Evolutionary conservation across 2,329 filamentous ascomycete genomes (phyloP), one percentile per base, ranked within the genome.

Genomic region (Teratosphaeria zuluensis): DNA sequence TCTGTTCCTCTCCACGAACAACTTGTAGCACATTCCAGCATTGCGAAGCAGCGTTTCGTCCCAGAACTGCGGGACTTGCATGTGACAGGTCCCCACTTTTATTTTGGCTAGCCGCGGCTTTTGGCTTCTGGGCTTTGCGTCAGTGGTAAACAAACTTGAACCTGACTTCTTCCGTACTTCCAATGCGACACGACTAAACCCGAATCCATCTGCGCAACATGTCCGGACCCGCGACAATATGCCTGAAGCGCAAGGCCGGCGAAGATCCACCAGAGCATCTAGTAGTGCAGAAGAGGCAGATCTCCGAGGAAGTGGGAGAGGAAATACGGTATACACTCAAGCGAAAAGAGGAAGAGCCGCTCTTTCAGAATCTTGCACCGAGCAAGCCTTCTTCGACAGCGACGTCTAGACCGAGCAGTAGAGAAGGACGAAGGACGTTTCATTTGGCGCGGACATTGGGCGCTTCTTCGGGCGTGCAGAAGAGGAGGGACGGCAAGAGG

Each of bases 171-270:
- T 14, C 4, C 14, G 4, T 1, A 16, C 14, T 16, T 14, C 12
- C 9, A 16, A 12, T 42, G 35, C 35, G 35, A 42, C 35, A 42
- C 24, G 4, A 2, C 24, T 28, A 28, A 4, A 28, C 4, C 24
- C 24, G 24, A 4, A 28, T 2, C 24, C 24, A 28, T 28, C 24
- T 2, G 4, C 21, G 42, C 42, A 55, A 35, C 19, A 65, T 63
- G 64, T 62, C 61, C 6, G 67, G 62, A 11, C 69, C 69, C 32
- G 57, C 60, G n/a, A 57, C 62, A 14, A 61, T 70, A 14, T 62
- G 62, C 48, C 58, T 70, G 46, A 69, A 70, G 63, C 68, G 69
- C 42, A 68, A 66, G 57, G 56, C 63, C 28, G 58, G 61, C 54
- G 68, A 70, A 42, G 59, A 61, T 21, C 65, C 64, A 2, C 68